phyloP scores from a whole-genome alignment of 2,329 filamentous ascomycete species.

The Epichloe festucae region DNA sequence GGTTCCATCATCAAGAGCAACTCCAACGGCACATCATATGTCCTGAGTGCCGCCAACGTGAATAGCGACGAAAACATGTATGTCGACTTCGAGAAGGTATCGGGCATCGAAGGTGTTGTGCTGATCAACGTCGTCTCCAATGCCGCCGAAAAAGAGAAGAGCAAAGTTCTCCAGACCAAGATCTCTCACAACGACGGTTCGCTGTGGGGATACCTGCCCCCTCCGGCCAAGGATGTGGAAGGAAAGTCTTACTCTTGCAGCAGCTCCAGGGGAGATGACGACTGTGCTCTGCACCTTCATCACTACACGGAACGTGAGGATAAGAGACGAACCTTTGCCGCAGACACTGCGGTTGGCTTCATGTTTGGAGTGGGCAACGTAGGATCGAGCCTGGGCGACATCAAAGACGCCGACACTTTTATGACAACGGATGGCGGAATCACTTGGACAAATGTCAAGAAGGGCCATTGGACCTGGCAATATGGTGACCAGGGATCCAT shows the following conservation, averaged over 20 bases:
- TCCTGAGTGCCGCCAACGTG: constrained; percentile 67
- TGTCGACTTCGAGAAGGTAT: constrained; percentile 94
- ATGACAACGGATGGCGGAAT: constrained; percentile 86
- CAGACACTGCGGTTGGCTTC: constrained; percentile 73
- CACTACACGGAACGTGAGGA: constrained; percentile 87
- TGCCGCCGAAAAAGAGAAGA: constrained; percentile 55
- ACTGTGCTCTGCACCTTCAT: constrained; percentile 84
- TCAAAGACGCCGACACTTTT: constrained; percentile 73
- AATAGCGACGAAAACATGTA: constrained; percentile 67
- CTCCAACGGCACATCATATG: constrained; percentile 93
- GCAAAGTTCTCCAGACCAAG: constrained; percentile 75
- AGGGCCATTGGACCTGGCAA: constrained; percentile 84
- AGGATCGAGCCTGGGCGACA: constrained; percentile 50
- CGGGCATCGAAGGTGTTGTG: constrained; percentile 79
- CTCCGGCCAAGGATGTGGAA: constrained; percentile 59
- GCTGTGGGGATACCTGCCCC: constrained; percentile 67
- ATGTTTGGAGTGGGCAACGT: constrained; percentile 92
- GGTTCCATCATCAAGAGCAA: constrained; percentile 95
- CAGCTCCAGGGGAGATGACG: constrained; percentile 40
- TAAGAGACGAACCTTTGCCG: constrained; percentile 74
- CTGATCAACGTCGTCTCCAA: constrained; percentile 81
- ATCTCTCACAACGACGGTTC: constrained; percentile 96
- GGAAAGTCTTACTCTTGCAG: constrained; percentile 60
- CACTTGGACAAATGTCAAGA: constrained; percentile 72
- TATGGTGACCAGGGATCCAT: constrained; percentile 93